Percentiles rank a stretch among this genome's conserved stretches.
Evolutionary conservation across 2,329 filamentous ascomycete genomes (phyloP).

Genomic region (Penicillium verrucosum): DNA sequence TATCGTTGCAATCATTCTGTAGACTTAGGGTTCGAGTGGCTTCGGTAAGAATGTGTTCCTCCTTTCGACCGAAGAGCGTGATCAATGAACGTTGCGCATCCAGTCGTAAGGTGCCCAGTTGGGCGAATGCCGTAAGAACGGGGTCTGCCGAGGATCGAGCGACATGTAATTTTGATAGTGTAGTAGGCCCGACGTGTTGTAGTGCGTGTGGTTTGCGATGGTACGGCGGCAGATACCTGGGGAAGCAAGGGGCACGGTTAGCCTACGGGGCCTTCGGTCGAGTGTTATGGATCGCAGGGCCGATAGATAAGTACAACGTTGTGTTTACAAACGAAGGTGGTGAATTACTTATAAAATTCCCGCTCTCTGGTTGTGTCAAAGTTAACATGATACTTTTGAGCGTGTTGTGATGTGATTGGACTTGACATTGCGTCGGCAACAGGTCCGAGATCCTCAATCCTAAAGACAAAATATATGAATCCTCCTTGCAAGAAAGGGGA

Average conservation of each 20-base stretch:
- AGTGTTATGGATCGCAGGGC: background rate
- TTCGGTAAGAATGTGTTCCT: conserved; percentile 29
- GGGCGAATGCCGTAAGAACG: conserved; percentile 27
- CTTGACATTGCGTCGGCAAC: conserved; percentile 1
- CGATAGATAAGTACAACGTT: background rate
- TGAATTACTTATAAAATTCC: conserved; percentile 15
- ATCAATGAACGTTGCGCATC: conserved; percentile 23
- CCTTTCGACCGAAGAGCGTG: conserved; percentile 26
- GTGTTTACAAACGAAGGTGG: background rate
- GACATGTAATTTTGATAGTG: background rate
- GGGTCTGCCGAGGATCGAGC: conserved; percentile 15
- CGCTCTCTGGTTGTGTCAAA: conserved; percentile 11
- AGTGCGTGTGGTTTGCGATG: background rate
- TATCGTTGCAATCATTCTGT: conserved; percentile 8
- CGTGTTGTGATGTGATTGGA: background rate
- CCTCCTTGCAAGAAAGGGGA: no score
- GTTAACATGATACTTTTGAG: background rate
- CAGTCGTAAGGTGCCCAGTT: conserved; percentile 26
- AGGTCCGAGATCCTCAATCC: background rate
- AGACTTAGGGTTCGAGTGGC: conserved; percentile 23
- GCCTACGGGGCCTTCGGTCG: background rate
- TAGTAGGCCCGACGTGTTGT: conserved; percentile 1
- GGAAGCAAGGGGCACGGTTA: background rate
- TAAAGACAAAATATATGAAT: background rate
- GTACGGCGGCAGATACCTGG: conserved; percentile 8